phyloP scores from a whole-genome alignment of 371 early-diverging fungal genomes.

The Phascolomyces articulosus region DNA sequence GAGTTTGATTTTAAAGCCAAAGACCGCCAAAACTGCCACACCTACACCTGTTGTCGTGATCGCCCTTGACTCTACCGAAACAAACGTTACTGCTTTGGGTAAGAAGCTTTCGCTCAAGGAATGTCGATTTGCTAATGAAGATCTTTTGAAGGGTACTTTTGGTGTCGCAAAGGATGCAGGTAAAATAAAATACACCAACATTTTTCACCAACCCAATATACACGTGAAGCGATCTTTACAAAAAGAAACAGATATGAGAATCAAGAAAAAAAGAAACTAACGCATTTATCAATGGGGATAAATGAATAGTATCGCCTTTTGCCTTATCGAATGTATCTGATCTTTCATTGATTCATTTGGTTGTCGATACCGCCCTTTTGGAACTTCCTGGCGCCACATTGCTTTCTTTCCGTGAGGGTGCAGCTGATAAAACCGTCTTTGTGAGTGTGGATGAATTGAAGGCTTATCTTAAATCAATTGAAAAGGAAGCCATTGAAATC shows the following conservation, averaged over 20 bases:
- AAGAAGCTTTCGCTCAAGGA: constrained; percentile 69
- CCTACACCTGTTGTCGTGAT: constrained; percentile 67
- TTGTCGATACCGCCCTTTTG: constrained; percentile 60
- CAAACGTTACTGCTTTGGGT: constrained; percentile 57
- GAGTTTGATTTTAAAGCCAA: constrained; percentile 74
- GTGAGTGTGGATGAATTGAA: constrained; percentile 52
- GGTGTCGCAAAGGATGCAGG: constrained; percentile 55
- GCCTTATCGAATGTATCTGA: constrained; percentile 56
- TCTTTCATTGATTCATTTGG: constrained; percentile 56
- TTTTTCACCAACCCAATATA: background rate
- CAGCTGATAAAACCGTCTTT: constrained; percentile 58
- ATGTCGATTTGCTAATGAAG: constrained; percentile 69
- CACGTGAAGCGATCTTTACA: too few relatives aligned
- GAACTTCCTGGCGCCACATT: constrained; percentile 28
- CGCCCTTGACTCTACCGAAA: constrained; percentile 58
- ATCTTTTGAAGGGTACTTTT: constrained; percentile 58
- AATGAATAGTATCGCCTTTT: constrained; percentile 61
- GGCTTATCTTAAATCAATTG: constrained; percentile 41
- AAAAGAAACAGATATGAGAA: too few relatives aligned
- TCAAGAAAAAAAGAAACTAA: too few relatives aligned
- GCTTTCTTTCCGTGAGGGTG: constrained; percentile 68
- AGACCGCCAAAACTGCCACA: constrained; percentile 68
- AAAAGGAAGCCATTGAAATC: constrained; percentile 41
- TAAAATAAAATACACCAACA: too few relatives aligned
- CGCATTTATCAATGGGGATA: background rate